Percentiles rank a stretch among this genome's conserved stretches.
These are phyloP conservation scores for Penicillium sp. DNA, from an alignment of 2,329 filamentous ascomycete genomes.

Conservation along the genomic window DNA sequence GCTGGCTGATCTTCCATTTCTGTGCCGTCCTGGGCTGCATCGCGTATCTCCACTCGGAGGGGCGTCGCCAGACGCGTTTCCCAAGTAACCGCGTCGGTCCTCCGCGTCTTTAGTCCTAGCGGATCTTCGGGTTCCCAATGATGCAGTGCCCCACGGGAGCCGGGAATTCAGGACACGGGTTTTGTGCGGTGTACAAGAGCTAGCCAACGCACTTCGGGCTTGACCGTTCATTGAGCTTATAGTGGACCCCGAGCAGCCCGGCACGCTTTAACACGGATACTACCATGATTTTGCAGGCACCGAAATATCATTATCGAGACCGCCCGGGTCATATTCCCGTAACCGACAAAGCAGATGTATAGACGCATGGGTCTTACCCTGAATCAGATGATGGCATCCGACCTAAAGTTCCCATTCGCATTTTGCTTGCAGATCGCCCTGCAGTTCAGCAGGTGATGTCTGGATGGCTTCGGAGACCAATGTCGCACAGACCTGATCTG, in stretches of 20 bases:
- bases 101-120: conserved; percentile 14
- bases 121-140: conserved; percentile 18
- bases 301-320: background rate
- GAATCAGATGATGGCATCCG: conserved; percentile 16
- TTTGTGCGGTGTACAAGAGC: conserved; percentile 17
- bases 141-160: conserved; percentile 22
- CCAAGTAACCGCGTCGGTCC: conserved; percentile 28
- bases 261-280: background rate
- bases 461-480: conserved; percentile 3
- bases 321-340: background rate
- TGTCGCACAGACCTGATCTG: conserved; percentile 7
- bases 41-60: conserved; percentile 1
- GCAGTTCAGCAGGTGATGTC: conserved; percentile 19
- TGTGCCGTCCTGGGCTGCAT: conserved; percentile 7
- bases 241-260: background rate
- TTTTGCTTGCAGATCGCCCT: conserved; percentile 17
- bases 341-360: background rate
- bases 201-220: background rate
- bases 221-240: background rate
- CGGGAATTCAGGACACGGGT: conserved; percentile 15
- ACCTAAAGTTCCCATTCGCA: conserved; percentile 14
- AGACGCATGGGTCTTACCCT: conserved; percentile 6
- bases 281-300: background rate
- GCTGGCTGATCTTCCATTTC: conserved; percentile 6
- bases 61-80: conserved; percentile 25